Evolutionary conservation across 208 protist species (phyloP), one percentile per base, ranked within the genome.

Genomic region (Acanthamoeba comandoni): DNA sequence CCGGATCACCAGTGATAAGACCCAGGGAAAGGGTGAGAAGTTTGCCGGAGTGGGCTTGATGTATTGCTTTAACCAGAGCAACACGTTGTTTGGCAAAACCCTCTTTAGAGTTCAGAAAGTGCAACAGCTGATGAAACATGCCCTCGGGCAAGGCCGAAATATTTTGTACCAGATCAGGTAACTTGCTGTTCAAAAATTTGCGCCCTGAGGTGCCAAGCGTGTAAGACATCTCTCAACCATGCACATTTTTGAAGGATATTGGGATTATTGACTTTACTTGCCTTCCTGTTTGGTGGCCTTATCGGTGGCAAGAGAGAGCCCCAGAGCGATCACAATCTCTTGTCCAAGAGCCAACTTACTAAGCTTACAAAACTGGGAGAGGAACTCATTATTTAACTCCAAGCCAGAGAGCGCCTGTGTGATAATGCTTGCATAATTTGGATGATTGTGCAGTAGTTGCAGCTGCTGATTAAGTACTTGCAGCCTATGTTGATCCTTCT

Each of bases 401-500:
- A 57, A 31, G 0, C 64, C 91, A 35, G 92, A 79, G 4, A 96
- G 89, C 17, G 84, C 92, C 24, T 94, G 84, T 29, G 55, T 92
- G 35, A 95, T 53, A 19, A 95, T 52, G 26, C 39, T 88, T 4
- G 87, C 69, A 62, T 92, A 96, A 79, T 95, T 94, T 19, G 82
- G 82, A 49, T 93, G 55, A 29, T 91, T 91, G 26, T 65, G 65
- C 15, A 96, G 55, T 57, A 77, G 48, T 22, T 64, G 64, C 2
- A 95, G 67, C 22, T 95, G 89, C 48, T 94, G 91, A 51, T 71
- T 90, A 9, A 95, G 64, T 15, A 95, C 19, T 43, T 95, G 84
- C 17, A 95, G 60, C 35, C 87, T 92, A 24, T 92, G 86, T 67
- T 92, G 86, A 73, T 91, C 82, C 52, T 93, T 92, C 39, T 77